These are phyloP conservation scores for Triticum turgidum DNA, from an alignment of 176 grass and related monocot species.

Conservation along the genomic window DNA sequence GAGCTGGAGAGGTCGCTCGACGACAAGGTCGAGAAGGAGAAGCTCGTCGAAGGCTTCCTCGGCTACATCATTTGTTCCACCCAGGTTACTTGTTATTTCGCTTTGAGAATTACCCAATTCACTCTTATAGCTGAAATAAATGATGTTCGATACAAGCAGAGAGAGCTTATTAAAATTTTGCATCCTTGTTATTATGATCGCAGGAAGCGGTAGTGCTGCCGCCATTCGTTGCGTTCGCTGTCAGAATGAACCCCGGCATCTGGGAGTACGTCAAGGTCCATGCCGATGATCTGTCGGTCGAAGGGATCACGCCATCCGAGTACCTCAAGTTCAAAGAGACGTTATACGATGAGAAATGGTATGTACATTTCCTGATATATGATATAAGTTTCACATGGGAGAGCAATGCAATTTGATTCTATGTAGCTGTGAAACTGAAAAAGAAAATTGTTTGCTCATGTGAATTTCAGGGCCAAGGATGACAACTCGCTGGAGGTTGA, in stretches of 20 bases:
- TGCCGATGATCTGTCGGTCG: constrained; percentile 68
- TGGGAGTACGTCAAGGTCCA: constrained; percentile 93
- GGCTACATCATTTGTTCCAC: constrained; percentile 83
- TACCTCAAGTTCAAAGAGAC: constrained; percentile 92
- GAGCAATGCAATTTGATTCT: background rate
- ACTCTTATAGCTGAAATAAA: background rate
- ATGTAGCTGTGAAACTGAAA: background rate
- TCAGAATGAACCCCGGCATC: constrained; percentile 79
- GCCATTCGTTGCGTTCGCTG: constrained; percentile 70
- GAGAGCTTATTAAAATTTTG: background rate
- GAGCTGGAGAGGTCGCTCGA: constrained; percentile 84
- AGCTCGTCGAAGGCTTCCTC: constrained; percentile 82
- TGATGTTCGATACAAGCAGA: background rate
- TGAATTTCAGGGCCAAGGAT: constrained; percentile 76
- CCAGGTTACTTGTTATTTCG: constrained; percentile 45
- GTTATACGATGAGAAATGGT: constrained; percentile 87
- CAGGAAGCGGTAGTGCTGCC: constrained; percentile 95
- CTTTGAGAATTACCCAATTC: background rate
- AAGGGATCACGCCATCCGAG: constrained; percentile 67
- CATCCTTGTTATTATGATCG: background rate
- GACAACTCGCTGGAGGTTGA: constrained; percentile 85
- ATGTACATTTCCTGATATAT: background rate
- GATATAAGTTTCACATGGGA: background rate
- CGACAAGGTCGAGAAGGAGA: constrained; percentile 76
- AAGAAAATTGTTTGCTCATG: background rate